Percentiles rank a stretch among this genome's conserved stretches.
Evolutionary conservation across 2,329 filamentous ascomycete species (phyloP).

Genomic region (Xylariomycetidae sp.): DNA sequence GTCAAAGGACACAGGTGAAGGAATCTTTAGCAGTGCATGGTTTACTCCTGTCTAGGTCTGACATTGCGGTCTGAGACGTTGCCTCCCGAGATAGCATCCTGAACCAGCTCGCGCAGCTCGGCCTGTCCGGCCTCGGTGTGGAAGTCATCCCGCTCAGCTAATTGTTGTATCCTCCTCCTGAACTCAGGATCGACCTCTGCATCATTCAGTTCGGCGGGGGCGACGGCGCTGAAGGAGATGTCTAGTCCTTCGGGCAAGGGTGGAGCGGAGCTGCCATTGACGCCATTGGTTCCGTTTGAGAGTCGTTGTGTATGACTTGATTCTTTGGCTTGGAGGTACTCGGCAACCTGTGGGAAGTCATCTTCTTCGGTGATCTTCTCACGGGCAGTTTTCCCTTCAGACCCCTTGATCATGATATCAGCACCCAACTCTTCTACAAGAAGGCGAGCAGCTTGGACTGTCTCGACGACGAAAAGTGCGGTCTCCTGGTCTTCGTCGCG

Average conservation of each 20-base stretch:
- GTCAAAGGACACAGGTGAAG: constrained; percentile 41
- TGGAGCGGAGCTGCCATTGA: constrained; percentile 39
- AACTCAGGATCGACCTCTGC: constrained; percentile 76
- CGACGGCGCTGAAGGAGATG: constrained; percentile 73
- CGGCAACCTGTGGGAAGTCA: constrained; percentile 70
- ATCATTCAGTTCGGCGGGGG: constrained; percentile 53
- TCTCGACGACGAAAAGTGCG: constrained; percentile 89
- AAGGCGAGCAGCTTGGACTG: constrained; percentile 68
- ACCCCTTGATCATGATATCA: constrained; percentile 60
- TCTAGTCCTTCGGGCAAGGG: constrained; percentile 71
- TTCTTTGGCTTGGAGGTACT: constrained; percentile 54
- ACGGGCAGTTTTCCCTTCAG: constrained; percentile 72
- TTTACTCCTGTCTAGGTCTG: constrained; percentile 55
- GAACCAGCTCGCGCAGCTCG: constrained; percentile 71
- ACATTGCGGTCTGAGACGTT: constrained; percentile 60
- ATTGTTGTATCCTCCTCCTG: constrained; percentile 78
- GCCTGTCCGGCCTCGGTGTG: constrained; percentile 74
- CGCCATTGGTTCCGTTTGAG: constrained; percentile 20
- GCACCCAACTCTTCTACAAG: constrained; percentile 80
- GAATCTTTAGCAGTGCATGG: constrained; percentile 1
- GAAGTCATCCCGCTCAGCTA: constrained; percentile 81
- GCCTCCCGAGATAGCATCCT: constrained; percentile 71
- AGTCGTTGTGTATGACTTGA: constrained; percentile 21
- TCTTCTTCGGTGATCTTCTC: constrained; percentile 77
- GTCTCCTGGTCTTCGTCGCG: constrained; percentile 91